Conservation (phyloP, 306 rosid species). For the Castanopsis chinensis region DNA sequence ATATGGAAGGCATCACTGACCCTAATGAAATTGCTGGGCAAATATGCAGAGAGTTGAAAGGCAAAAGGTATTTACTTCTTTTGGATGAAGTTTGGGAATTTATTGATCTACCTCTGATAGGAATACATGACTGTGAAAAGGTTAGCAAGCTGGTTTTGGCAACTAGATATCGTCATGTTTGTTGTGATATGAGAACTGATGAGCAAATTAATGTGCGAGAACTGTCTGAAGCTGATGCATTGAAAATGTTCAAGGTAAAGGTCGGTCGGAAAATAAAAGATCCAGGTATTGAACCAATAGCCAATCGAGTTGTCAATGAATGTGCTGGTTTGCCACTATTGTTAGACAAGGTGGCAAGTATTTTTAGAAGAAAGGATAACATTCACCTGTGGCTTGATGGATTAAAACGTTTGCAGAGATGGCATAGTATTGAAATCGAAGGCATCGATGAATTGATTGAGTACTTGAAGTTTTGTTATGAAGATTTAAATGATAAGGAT, state of each 20-base stretch:
- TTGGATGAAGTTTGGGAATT: conserved; percentile 21
- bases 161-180: background rate
- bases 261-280: background rate
- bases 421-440: conserved; percentile 11
- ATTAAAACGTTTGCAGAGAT: conserved; percentile 8
- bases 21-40: background rate
- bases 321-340: conserved; percentile 34
- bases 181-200: background rate
- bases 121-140: conserved; percentile 3
- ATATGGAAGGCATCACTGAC: background rate
- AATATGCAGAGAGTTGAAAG: conserved; percentile 2
- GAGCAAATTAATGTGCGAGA: background rate
- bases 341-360: conserved; percentile 20
- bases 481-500: background rate
- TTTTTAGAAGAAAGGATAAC: conserved; percentile 15
- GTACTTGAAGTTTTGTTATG: background rate
- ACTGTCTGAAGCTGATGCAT: conserved; percentile 23
- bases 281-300: conserved; percentile 12
- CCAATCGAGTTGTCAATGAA: conserved; percentile 9
- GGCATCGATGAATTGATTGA: background rate
- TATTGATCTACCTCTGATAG: conserved; percentile 4
- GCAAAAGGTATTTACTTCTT: conserved; percentile 23
- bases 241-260: conserved; percentile 26
- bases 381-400: conserved; percentile 16
- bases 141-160: conserved; percentile 28